A percentile compares a stretch with the other conserved stretches of the same genome.
Conservation (phyloP, 164 flowering plant species). For the Piper longum region DNA sequence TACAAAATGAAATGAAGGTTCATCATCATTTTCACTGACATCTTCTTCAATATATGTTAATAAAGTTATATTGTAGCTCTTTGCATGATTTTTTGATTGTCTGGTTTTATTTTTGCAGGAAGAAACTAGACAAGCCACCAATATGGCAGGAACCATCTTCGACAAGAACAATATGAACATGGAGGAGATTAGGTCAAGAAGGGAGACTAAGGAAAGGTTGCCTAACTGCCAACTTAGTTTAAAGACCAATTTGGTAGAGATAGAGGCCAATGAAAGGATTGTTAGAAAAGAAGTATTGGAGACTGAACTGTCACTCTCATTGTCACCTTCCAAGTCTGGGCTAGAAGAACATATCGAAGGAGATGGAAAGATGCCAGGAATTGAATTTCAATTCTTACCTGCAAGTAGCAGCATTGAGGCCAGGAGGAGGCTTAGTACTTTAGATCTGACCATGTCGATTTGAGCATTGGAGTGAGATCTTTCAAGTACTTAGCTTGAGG, state of each 20-base stretch:
- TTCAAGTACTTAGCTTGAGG: slow-evolving; percentile 23
- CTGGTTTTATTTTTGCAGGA: too few relatives aligned
- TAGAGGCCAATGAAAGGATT: not conserved
- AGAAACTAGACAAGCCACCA: too few relatives aligned
- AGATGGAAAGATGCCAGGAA: not conserved
- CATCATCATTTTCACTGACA: too few relatives aligned
- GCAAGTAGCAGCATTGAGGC: slow-evolving; percentile 17
- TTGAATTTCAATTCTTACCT: slow-evolving; percentile 7
- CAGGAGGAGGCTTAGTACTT: slow-evolving; percentile 26
- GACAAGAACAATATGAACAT: not conserved
- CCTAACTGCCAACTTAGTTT: slow-evolving; percentile 19
- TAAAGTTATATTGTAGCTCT: too few relatives aligned
- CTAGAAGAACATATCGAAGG: slow-evolving; percentile 6
- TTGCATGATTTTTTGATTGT: too few relatives aligned
- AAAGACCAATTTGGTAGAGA: slow-evolving; percentile 3
- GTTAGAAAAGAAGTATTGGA: slow-evolving; percentile 7
- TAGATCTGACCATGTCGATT: slow-evolving; percentile 30
- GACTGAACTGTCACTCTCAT: slow-evolving; percentile 16
- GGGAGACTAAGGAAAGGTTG: slow-evolving; percentile 5
- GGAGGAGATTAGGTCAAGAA: not conserved
- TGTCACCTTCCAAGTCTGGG: slow-evolving; percentile 11
- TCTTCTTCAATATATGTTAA: too few relatives aligned
- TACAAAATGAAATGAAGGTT: too few relatives aligned
- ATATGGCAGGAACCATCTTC: too few relatives aligned
- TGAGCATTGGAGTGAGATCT: slow-evolving; percentile 32